Evolutionary conservation across 257 asterid genomes (phyloP), one percentile per base, ranked within the genome.

Genomic region (Eustoma russellianum): DNA sequence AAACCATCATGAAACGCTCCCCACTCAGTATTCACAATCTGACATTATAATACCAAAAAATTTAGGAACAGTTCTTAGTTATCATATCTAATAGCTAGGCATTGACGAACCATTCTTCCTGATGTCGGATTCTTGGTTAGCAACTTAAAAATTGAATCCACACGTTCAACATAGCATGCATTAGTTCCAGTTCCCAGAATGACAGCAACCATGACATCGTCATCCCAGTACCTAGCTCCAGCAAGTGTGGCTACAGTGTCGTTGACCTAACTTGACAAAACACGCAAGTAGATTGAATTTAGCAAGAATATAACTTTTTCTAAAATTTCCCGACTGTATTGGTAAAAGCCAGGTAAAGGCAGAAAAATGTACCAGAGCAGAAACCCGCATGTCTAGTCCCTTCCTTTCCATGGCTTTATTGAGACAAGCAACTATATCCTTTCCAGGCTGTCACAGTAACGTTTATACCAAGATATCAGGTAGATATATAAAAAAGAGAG

Each of bases 231-330:
- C 70, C 79, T 73, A 30, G 94, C 88, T 45, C 96, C 86, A 14
- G 92, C 94, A 40, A 83, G 81, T 17, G 96, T 79, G 41, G 79
- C 94, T 55, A 83, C 96, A n/a, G 91, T 63, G 49, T 86, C 94
- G 53, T 83, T 86, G 51, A 83, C 96, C 95, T 86, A 77, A 63
- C 80, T 79, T 66, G 71, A 67, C 47, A 55, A 24, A 66, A 62
- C 12, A 28, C 49, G 41, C 12, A 43, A 54, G 54, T 34, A 59
- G 41, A 49, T 46, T 17, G 51, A 47, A 24, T 41, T 5, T 62
- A 56, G 52, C 18, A 46, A 13, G 11, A 0, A 16, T 41, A 15
- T 6, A 9, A 50, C 28, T 33, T 40, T 50, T 56, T 10, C 46
- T 13, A 10, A 11, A 11, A 55, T 10, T 40, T 24, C 8, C 30